Evolutionary conservation across 164 flowering plant genomes (phyloP), one percentile per base, ranked within the genome.

Genomic region (Vitis rupestris): DNA sequence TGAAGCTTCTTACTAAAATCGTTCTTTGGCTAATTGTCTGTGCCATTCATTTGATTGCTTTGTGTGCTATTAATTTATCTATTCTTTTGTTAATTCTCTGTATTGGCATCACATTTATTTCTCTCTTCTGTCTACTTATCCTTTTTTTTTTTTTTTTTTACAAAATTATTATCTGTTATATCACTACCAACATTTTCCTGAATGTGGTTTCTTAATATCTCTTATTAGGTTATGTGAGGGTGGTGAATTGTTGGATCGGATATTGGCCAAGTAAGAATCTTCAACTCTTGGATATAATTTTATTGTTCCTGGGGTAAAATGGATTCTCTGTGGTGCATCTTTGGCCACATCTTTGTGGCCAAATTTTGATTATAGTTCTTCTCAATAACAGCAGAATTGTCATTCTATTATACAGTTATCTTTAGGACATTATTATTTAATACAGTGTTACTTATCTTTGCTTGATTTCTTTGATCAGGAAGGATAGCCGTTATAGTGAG

Each of bases 181-280:
- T 31, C 7, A 6, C 44, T 31, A 31, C 44, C 7, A 31, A 31
- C 44, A 6, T 31, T 31, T 31, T 48, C 47, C 17, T 14, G 56
- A 13, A 0, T 27, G 48, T 51, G 37, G 37, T 14, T 44, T 44
- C 10, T 37, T 67, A 11, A 5, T 61, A 3, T 69, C 44, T 67
- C 51, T 72, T 68, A 44, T 64, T 74, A 96, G 99, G 90, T 85
- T 93, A 79, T 96, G 99, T 61, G 99, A 96, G 74, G 99, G 99
- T 30, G 99, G 99, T 11, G 99, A 96, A 74, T 84, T 96, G 79
- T 78, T 96, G 70, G 99, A 96, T 70, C 84, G 98, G 53, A 96
- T 96, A 70, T 78, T 96, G 74, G 81, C 97, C 80, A 93, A 90
- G 99, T 96, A 89, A 85, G 96, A 56, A 31, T n/a, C 11, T 10